A percentile compares a stretch with the other conserved stretches of the same genome.
phyloP scores from a whole-genome alignment of 2,329 filamentous ascomycete genomes.

The Penicillium sp. region DNA sequence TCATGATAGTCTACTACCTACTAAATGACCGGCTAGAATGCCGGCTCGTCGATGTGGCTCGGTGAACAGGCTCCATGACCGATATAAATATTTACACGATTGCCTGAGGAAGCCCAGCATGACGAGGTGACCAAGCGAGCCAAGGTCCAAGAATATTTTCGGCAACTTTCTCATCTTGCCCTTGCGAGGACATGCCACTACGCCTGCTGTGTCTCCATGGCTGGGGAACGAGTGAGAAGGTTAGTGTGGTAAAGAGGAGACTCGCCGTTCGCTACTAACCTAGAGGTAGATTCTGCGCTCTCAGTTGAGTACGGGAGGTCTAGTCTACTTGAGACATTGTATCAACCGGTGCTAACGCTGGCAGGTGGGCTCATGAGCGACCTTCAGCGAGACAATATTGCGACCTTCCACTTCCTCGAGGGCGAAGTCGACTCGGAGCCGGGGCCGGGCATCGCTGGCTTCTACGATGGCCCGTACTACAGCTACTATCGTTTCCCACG shows the following conservation, averaged over 20 bases:
- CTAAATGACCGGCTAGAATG: not conserved
- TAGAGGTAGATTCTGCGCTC: constrained; percentile 30
- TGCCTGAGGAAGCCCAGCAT: too few species aligned
- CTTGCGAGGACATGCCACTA: constrained; percentile 26
- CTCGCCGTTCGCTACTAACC: constrained; percentile 2
- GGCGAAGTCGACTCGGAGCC: constrained; percentile 30
- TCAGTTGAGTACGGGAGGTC: constrained; percentile 25
- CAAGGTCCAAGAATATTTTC: not conserved
- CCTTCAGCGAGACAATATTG: constrained; percentile 29
- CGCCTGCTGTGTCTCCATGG: constrained; percentile 36
- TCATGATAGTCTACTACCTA: too few species aligned
- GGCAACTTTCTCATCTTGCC: constrained; percentile 4
- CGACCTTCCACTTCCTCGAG: constrained; percentile 31
- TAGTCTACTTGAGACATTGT: not conserved
- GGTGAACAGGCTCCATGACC: too few species aligned
- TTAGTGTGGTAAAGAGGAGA: constrained; percentile 7
- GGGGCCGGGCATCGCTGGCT: constrained; percentile 30
- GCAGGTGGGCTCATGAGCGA: constrained; percentile 28
- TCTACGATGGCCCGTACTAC: constrained; percentile 33
- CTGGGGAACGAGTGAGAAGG: constrained; percentile 33
- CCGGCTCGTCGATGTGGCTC: not conserved
- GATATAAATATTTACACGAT: too few species aligned
- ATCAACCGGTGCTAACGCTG: constrained; percentile 1
- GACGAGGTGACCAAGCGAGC: not conserved
- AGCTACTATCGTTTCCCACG: constrained; percentile 34